Evolutionary conservation across 2,329 filamentous ascomycete genomes (phyloP), one percentile per base, ranked within the genome.

Genomic region (Escovopsis sp.): DNA sequence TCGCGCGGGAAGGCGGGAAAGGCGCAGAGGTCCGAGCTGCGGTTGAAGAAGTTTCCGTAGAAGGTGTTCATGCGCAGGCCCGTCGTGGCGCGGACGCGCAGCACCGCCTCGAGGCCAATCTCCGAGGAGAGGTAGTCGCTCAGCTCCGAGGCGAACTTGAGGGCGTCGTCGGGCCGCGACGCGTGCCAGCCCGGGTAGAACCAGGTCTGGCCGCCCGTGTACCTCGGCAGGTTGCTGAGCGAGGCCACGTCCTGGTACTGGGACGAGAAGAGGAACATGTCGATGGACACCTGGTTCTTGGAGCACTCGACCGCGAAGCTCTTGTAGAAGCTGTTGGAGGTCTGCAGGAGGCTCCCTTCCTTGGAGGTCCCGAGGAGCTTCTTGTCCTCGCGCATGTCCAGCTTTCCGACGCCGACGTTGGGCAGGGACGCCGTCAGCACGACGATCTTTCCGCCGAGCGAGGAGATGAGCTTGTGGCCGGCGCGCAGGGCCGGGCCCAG

Each of bases 11-110:
- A 96, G 0, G 91, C 88, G 2, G 91, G 91, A 72, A 98, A 98
- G 11, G 91, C 91, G 60, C 91, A 96, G 29, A 98, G 76, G 65
- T 98, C 91, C 13, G 88, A 95, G 58, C 86, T 94, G 52, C 91
- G 77, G 68, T 96, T 98, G 72, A 98, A 98, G 65, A 98, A 98
- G 67, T 98, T 98, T 51, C 91, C 91, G 62, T 96, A 98, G 65
- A 98, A 98, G 2, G 89, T 88, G 66, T 81, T 94, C 84, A 96
- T 96, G 41, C 91, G 79, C 45, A 98, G 67, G 40, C 91, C 91
- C 20, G 88, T 96, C 2, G 88, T 95, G 14, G 91, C 91, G 50
- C 91, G 81, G 33, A 98, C 91, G 58, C 91, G 83, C 43, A 98
- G 79, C 32, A 98, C 91, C 35, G 91, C 91, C 63, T 98, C 91